phyloP scores from a whole-genome alignment of 495 filamentous ascomycete genomes.

The Penicillium psychrofluorescens region DNA sequence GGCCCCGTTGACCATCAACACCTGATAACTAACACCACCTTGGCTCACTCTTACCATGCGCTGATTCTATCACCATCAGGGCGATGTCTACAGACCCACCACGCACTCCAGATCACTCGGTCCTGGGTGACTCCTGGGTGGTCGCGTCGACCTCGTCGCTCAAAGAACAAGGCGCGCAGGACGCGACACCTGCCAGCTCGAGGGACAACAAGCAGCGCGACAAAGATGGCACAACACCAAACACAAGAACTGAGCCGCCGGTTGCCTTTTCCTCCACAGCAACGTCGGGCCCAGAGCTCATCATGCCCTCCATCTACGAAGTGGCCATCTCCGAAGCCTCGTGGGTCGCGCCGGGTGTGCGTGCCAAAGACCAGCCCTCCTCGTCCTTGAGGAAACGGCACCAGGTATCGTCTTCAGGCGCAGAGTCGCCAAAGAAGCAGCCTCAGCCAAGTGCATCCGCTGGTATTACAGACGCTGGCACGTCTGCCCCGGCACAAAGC shows the following conservation, averaged over 20 bases:
- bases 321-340: slow-evolving; percentile 27
- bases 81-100: slow-evolving; percentile 20
- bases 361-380: slow-evolving; percentile 6
- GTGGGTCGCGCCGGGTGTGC: slow-evolving; percentile 30
- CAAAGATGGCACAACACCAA: neutral
- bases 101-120: slow-evolving; percentile 15
- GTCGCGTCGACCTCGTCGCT: slow-evolving; percentile 17
- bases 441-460: neutral
- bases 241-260: slow-evolving; percentile 17
- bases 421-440: neutral
- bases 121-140: slow-evolving; percentile 36
- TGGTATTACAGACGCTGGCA: slow-evolving; percentile 4
- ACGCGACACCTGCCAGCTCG: neutral
- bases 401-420: slow-evolving; percentile 11
- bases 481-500: slow-evolving; percentile 1
- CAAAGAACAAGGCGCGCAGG: slow-evolving; percentile 5
- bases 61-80: too few relatives aligned
- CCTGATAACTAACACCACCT: too few relatives aligned
- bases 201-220: slow-evolving; percentile 2
- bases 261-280: slow-evolving; percentile 18
- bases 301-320: slow-evolving; percentile 42
- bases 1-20: neutral
- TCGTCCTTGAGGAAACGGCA: slow-evolving; percentile 19
- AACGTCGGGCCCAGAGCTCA: slow-evolving; percentile 34
- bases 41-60: too few relatives aligned